Conservation (phyloP, 768 basidiomycete species). For the Auriscalpium vulgare region DNA sequence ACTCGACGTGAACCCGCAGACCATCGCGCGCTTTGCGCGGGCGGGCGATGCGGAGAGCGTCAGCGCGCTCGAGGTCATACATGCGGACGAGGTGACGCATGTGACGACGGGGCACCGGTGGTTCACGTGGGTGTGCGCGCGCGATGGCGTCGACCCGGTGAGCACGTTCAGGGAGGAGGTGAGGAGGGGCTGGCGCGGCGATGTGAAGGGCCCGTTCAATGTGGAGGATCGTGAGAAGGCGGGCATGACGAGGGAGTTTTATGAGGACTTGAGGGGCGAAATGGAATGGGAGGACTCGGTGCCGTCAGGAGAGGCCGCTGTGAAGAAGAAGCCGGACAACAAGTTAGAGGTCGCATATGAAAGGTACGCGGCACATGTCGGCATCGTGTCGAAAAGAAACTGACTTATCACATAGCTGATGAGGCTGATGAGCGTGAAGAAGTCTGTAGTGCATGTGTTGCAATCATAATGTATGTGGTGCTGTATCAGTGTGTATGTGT, state of each 20-base stretch:
- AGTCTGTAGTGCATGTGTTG: no score
- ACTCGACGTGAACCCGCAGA: constrained; percentile 75
- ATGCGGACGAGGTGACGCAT: constrained; percentile 74
- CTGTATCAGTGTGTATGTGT: no score
- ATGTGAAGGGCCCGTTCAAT: constrained; percentile 80
- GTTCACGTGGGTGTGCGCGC: constrained; percentile 70
- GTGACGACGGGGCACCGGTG: constrained; percentile 78
- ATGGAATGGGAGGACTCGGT: constrained; percentile 21
- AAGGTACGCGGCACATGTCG: no score
- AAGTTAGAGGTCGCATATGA: no score
- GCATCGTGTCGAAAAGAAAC: no score
- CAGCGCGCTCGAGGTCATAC: constrained; percentile 62
- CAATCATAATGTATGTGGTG: no score
- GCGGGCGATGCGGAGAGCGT: constrained; percentile 65
- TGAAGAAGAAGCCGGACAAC: background rate
- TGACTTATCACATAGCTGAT: no score
- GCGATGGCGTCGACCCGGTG: constrained; percentile 51
- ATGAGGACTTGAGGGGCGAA: constrained; percentile 62
- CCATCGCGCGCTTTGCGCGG: constrained; percentile 62
- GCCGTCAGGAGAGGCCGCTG: background rate
- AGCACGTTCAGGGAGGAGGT: constrained; percentile 66
- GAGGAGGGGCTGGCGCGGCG: constrained; percentile 58
- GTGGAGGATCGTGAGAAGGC: constrained; percentile 63
- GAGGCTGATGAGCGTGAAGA: no score
- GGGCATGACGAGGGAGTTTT: constrained; percentile 64